Conservation (phyloP, 345 rosid genomes). For the Populus euphratica region DNA sequence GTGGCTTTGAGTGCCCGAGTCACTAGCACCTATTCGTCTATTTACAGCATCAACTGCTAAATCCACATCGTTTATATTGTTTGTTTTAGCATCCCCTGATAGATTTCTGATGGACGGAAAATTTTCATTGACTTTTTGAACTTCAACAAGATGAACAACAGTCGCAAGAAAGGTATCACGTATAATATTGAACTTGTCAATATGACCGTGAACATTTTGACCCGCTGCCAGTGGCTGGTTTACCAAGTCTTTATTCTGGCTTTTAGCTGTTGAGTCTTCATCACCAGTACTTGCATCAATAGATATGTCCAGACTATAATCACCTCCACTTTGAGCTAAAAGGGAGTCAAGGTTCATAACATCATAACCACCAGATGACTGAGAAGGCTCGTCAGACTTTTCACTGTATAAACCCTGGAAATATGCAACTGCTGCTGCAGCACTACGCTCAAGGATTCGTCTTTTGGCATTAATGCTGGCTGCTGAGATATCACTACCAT, state of each 20-base stretch:
- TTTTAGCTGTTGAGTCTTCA: constrained; percentile 29
- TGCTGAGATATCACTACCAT: constrained; percentile 41
- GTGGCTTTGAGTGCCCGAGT: constrained; percentile 33
- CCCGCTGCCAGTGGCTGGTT: constrained; percentile 12
- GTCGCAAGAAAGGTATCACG: constrained; percentile 69
- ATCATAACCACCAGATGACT: constrained; percentile 39
- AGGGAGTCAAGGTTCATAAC: constrained; percentile 36
- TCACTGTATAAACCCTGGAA: constrained; percentile 47
- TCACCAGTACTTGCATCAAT: constrained; percentile 6
- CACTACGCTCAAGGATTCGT: constrained; percentile 74
- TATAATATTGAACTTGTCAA: constrained; percentile 32
- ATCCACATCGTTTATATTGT: constrained; percentile 26
- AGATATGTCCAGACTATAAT: constrained; percentile 15
- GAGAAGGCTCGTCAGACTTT: constrained; percentile 38
- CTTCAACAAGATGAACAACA: constrained; percentile 44
- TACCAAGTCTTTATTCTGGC: constrained; percentile 24
- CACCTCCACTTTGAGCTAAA: constrained; percentile 39
- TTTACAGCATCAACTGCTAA: constrained; percentile 24
- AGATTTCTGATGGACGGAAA: constrained; percentile 24
- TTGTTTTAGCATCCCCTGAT: constrained; percentile 27
- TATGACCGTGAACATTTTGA: constrained; percentile 19
- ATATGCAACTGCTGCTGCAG: constrained; percentile 62
- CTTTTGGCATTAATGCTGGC: constrained; percentile 55
- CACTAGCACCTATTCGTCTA: constrained; percentile 24
- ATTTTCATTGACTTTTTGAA: constrained; percentile 31